Conservation (phyloP, 352 stramenopile genomes). For the Globisporangium solare region DNA sequence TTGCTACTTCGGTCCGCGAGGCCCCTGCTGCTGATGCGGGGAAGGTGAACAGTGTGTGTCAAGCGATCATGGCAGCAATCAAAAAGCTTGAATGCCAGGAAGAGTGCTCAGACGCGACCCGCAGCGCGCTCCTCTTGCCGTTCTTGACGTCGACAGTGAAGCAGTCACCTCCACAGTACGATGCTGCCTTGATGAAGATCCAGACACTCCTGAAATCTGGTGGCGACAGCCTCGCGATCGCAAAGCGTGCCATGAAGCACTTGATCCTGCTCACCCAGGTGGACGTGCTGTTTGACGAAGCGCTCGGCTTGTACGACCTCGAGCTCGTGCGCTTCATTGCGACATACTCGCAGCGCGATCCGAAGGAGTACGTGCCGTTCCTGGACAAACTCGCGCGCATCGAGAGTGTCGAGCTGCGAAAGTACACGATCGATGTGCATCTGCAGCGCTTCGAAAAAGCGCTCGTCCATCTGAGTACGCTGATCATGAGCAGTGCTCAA, state of each 20-base stretch:
- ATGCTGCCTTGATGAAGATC: conserved; percentile 33
- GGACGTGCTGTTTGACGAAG: conserved; percentile 60
- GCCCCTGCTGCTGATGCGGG: conserved; percentile 1
- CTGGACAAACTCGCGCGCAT: conserved; percentile 45
- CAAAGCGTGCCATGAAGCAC: conserved; percentile 64
- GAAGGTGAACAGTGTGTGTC: conserved; percentile 59
- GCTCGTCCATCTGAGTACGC: conserved; percentile 35
- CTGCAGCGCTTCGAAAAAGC: conserved; percentile 39
- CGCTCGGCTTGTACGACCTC: conserved; percentile 64
- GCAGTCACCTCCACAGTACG: conserved; percentile 50
- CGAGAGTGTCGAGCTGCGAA: conserved; percentile 30
- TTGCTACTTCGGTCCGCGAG: neutral
- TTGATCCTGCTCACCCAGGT: conserved; percentile 68
- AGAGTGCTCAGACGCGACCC: conserved; percentile 10
- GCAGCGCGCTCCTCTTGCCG: conserved; percentile 45
- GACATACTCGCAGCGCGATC: conserved; percentile 59
- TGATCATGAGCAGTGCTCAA: conserved; percentile 17
- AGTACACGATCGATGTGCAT: conserved; percentile 57
- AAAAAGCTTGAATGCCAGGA: conserved; percentile 20
- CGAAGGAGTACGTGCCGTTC: conserved; percentile 65
- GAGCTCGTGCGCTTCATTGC: conserved; percentile 55
- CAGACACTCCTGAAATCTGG: conserved; percentile 22
- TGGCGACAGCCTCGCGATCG: conserved; percentile 9
- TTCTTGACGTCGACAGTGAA: conserved; percentile 66
- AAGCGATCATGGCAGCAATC: conserved; percentile 35